Evolutionary conservation across 805 yeast genomes (phyloP), one percentile per base, ranked within the genome.

Genomic region (Lachancea kluyveri): DNA sequence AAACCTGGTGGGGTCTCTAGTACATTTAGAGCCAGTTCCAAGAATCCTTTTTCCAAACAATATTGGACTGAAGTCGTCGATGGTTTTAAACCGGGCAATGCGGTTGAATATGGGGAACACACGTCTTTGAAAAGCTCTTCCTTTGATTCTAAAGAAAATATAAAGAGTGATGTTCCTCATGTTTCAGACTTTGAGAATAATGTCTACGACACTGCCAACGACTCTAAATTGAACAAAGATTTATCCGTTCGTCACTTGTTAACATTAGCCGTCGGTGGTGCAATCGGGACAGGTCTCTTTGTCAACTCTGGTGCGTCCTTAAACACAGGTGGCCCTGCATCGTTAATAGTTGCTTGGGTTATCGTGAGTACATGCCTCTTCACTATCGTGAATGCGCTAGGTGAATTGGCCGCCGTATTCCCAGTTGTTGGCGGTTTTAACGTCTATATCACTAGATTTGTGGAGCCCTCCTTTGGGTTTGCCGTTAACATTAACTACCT

Each of bases 271-370:
- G 72, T 79, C 26, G 83, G 83, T 23, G 77, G 81, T 27, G 68
- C 78, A 24, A 72, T 78, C 22, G 84, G 84, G 37, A 76, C 83
- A 0, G 84, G 86, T 50, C 57, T 78, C 35, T 76, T 79, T 40
- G 71, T 78, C 33, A 83, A 82, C 36, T 68, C 80, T 3, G 84
- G 83, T 33, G 57, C 67, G 25, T 73, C 81, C 1, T 60, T 79
- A 38, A 51, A 52, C 21, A 63, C 67, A 12, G 80, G 80, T 47
- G 86, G 86, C 24, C 80, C 83, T 4, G 82, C 76, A 3, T 70
- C 79, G 20, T 52, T 78, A 21, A 64, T 78, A 30, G 70, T 77
- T 24, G 77, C 72, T 39, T 70, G 77, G 64, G 43, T 55, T 14
- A 56, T 74, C 22, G 65, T 72, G 17, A 80, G 83, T 14, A 56